Base-by-base conservation (phyloP, 2,329 filamentous ascomycete species). In the Tolypocladium ophioglossoides region DNA sequence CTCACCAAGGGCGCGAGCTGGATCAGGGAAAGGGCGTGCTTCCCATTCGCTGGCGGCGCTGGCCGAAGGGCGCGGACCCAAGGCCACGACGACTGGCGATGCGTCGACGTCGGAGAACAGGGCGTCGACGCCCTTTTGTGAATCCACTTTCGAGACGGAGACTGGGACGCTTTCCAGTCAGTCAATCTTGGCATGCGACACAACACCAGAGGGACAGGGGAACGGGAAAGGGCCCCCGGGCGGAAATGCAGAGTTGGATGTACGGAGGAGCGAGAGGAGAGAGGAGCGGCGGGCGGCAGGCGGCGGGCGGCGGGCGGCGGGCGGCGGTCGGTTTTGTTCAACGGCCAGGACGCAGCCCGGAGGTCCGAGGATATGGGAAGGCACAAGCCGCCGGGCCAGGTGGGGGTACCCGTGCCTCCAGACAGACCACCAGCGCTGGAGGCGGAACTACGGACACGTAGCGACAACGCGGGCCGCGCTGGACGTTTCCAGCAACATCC, bases 11-110 rank as follows among this genome's bases (percentile, higher is more conserved):
- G 55, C 53, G 54, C 52, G n/a, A n/a, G 55, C 55, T 51, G 18
- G 41, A 16, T 55, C 52, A 56, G 52, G 47, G n/a, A 51, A 56
- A 51, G 27, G 55, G 49, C 53, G 56, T 52, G 49, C 48, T 47
- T 51, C 49, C 40, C 52, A 58, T 53, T 57, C 52, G 54, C 39
- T 41, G 55, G 55, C 30, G 52, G 51, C 50, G 53, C 47, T 14
- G 20, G 51, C 40, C 41, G 41, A 52, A 52, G 51, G 51, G 51
- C 41, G 51, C 32, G 35, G 14, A 7, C 22, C 37, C 50, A 44
- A 18, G 50, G 14, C 37, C 16, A 16, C n/a, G 27, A 41, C 32
- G 38, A 34, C 38, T n/a, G 20, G 22, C 16, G 34, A 12, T 18
- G 35, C 41, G 24, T 39, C 38, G 38, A 37, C 18, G 35, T 37